phyloP scores from a whole-genome alignment of 345 rosid species.

The Murraya koenigii region DNA sequence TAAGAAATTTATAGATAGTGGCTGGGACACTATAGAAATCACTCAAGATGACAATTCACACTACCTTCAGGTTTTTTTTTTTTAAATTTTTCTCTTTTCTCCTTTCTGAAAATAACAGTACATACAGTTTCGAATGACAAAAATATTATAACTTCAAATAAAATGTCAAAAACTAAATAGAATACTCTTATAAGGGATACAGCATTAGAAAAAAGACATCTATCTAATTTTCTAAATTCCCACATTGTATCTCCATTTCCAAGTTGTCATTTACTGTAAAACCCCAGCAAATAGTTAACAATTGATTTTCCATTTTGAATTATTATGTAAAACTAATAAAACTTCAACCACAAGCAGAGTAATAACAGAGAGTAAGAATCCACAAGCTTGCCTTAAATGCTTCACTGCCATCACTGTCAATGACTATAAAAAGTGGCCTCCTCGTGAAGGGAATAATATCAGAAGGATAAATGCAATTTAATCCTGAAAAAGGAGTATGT shows the following conservation, averaged over 20 bases:
- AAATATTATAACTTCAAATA: background rate
- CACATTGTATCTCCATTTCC: background rate
- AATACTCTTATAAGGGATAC: background rate
- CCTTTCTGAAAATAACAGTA: background rate
- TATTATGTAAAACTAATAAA: background rate
- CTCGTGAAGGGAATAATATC: conserved; percentile 93
- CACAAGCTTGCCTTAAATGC: conserved; percentile 58
- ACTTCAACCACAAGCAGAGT: conserved; percentile 4
- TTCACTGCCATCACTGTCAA: conserved; percentile 77
- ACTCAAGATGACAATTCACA: background rate
- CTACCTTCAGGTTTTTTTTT: background rate
- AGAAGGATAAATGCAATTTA: conserved; percentile 73
- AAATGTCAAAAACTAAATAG: background rate
- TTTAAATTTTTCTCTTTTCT: no score
- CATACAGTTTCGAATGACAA: background rate
- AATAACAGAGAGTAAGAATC: conserved; percentile 9
- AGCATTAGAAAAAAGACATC: background rate
- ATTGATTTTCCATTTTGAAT: background rate
- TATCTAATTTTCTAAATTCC: background rate
- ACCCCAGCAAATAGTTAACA: background rate
- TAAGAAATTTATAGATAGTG: background rate
- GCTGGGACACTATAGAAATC: background rate
- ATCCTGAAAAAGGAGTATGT: conserved; percentile 48
- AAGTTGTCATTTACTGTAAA: background rate
- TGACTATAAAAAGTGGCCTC: conserved; percentile 72